Conservation (phyloP, 192 early-diverging fungal species). For the Obelidium mucronatum region DNA sequence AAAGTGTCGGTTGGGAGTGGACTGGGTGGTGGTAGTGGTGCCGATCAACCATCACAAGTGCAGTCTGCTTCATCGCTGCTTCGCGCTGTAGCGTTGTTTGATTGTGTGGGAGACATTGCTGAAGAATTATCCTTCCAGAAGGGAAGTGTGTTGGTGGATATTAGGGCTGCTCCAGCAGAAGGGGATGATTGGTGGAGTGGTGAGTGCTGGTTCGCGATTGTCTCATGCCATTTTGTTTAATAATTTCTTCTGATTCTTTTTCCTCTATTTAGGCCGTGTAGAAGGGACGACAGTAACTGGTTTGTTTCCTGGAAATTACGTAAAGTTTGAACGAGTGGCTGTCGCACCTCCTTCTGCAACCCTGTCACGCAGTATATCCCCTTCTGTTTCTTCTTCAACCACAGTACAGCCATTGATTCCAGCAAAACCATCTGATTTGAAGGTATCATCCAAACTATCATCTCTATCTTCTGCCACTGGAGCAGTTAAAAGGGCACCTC, state of each 20-base stretch:
- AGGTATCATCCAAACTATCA: neutral
- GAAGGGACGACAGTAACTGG: slow-evolving; percentile 53
- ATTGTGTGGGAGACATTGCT: slow-evolving; percentile 63
- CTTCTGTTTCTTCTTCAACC: neutral
- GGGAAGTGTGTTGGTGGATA: slow-evolving; percentile 62
- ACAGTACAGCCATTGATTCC: neutral
- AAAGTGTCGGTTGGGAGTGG: too few relatives aligned
- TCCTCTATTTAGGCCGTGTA: slow-evolving; percentile 57
- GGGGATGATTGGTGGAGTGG: slow-evolving; percentile 65
- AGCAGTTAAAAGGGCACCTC: slow-evolving; percentile 6
- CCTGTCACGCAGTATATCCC: too few relatives aligned
- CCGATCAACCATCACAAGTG: neutral
- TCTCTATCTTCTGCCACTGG: neutral
- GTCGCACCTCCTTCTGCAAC: neutral
- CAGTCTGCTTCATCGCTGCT: neutral
- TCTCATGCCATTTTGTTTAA: too few relatives aligned
- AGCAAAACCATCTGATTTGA: slow-evolving; percentile 9
- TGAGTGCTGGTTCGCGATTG: too few relatives aligned
- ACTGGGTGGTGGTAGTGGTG: too few relatives aligned
- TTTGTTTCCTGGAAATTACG: slow-evolving; percentile 69
- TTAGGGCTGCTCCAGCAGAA: slow-evolving; percentile 53
- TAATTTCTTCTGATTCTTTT: too few relatives aligned
- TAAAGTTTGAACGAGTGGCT: slow-evolving; percentile 28
- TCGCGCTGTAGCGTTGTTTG: slow-evolving; percentile 59
- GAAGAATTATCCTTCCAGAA: slow-evolving; percentile 63